Percentiles rank a stretch among this genome's conserved stretches.
Evolutionary conservation across 2,329 filamentous ascomycete genomes (phyloP).

Genomic region (Diaporthe sp.): DNA sequence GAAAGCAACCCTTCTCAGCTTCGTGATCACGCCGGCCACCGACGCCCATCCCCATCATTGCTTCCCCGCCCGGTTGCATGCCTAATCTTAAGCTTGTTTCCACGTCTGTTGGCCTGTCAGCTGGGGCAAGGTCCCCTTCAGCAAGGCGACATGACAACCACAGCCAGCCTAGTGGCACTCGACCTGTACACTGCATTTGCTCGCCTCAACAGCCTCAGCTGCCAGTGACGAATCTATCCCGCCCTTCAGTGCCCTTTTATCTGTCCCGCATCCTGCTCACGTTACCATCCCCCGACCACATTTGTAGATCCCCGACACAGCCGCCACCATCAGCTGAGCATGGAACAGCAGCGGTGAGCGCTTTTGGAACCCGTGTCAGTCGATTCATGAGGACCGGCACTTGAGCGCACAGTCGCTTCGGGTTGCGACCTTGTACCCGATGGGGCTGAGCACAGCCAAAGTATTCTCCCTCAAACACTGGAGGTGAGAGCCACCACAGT

Average conservation of each 20-base stretch:
- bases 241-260: not conserved
- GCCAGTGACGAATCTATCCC: not conserved
- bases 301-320: slow-evolving; percentile 14
- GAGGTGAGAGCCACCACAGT: not conserved
- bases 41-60: slow-evolving; percentile 14
- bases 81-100: slow-evolving; percentile 39
- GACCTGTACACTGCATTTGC: slow-evolving; percentile 29
- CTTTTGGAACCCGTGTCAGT: slow-evolving; percentile 40
- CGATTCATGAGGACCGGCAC: slow-evolving; percentile 32
- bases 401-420: slow-evolving; percentile 36
- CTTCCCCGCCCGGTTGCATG: slow-evolving; percentile 32
- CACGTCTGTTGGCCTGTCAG: slow-evolving; percentile 29
- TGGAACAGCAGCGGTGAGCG: slow-evolving; percentile 17
- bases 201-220: slow-evolving; percentile 41
- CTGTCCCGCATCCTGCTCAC: not conserved
- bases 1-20: slow-evolving; percentile 26
- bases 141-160: slow-evolving; percentile 19
- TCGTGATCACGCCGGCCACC: slow-evolving; percentile 33
- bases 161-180: slow-evolving; percentile 31
- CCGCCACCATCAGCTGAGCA: slow-evolving; percentile 3
- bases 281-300: slow-evolving; percentile 9
- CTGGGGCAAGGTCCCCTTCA: slow-evolving; percentile 17
- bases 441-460: slow-evolving; percentile 21
- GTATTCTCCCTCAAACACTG: not conserved
- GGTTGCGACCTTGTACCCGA: slow-evolving; percentile 17